These are phyloP conservation scores for Phellopilus nigrolimitatus DNA, from an alignment of 1,284 basidiomycete species.

Conservation along the genomic window DNA sequence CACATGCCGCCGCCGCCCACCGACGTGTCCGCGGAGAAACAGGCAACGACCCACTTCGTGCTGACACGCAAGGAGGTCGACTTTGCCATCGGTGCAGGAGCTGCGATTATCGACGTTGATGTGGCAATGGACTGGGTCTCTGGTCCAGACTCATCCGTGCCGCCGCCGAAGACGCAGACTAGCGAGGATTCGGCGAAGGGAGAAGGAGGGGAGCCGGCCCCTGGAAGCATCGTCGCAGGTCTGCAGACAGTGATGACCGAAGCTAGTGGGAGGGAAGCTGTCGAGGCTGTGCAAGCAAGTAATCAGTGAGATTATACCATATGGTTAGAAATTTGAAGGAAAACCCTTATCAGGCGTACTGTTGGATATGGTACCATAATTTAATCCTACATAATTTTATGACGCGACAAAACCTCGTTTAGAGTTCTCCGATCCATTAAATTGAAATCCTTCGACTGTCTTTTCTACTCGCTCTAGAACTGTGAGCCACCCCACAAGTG, in stretches of 20 bases:
- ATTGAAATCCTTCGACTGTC: too few species aligned
- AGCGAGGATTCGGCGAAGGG: constrained; percentile 25
- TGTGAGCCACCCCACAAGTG: too few species aligned
- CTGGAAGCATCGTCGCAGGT: constrained; percentile 26
- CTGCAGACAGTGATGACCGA: constrained; percentile 28
- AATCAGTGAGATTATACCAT: constrained; percentile 1
- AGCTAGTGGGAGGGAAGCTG: constrained; percentile 19
- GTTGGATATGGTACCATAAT: neutral
- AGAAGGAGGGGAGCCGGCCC: constrained; percentile 23
- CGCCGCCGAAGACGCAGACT: constrained; percentile 27
- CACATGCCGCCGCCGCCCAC: constrained; percentile 52
- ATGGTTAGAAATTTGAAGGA: too few species aligned
- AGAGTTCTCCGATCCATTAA: too few species aligned
- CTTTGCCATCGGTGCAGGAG: constrained; percentile 70
- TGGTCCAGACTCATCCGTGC: constrained; percentile 15
- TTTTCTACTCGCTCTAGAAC: too few species aligned
- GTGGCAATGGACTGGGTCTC: constrained; percentile 43
- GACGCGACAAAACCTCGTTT: too few species aligned
- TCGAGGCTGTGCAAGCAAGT: constrained; percentile 28
- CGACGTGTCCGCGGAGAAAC: constrained; percentile 19
- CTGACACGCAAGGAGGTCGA: constrained; percentile 62
- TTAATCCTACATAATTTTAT: too few species aligned
- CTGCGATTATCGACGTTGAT: constrained; percentile 58
- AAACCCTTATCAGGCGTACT: neutral
- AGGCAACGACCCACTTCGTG: constrained; percentile 29